A percentile compares a stretch with the other conserved stretches of the same genome.
phyloP scores from a whole-genome alignment of 148 eudicot genomes.

The Rhododendron williamsianum region DNA sequence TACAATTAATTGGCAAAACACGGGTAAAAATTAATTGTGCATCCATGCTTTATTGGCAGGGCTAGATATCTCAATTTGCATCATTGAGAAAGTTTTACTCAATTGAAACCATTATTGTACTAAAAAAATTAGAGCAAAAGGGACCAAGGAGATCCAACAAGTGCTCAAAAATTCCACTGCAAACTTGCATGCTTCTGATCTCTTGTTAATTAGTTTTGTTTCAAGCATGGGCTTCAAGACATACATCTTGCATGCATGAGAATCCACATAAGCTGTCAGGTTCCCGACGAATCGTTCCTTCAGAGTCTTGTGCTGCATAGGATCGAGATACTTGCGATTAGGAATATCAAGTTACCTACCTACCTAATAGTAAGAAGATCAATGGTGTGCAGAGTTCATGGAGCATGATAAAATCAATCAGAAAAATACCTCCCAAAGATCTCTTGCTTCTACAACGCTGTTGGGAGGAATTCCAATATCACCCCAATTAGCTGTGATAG shows the following conservation, averaged over 20 bases:
- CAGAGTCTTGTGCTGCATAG: slow-evolving; percentile 55
- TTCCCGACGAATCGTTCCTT: slow-evolving; percentile 30
- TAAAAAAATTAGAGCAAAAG: neutral
- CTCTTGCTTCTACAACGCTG: slow-evolving; percentile 51
- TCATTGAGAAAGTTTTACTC: neutral
- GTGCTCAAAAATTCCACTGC: neutral
- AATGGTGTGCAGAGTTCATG: neutral
- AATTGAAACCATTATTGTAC: neutral
- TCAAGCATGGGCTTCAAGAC: slow-evolving; percentile 47
- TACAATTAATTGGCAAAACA: neutral
- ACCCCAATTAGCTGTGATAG: slow-evolving; percentile 68
- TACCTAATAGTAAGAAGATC: neutral
- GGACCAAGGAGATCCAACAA: neutral
- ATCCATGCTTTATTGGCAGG: neutral
- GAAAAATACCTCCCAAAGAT: slow-evolving; percentile 59
- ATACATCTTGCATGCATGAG: slow-evolving; percentile 62
- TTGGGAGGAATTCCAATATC: slow-evolving; percentile 56
- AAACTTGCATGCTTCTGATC: neutral
- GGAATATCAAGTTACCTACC: neutral
- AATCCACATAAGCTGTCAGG: slow-evolving; percentile 38
- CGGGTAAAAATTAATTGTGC: neutral
- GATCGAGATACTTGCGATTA: neutral
- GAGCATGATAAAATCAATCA: neutral
- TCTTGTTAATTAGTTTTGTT: neutral
- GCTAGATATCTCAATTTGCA: neutral